These are phyloP conservation scores for Leccinum imitatum DNA, from an alignment of 768 basidiomycete genomes.

Conservation along the genomic window DNA sequence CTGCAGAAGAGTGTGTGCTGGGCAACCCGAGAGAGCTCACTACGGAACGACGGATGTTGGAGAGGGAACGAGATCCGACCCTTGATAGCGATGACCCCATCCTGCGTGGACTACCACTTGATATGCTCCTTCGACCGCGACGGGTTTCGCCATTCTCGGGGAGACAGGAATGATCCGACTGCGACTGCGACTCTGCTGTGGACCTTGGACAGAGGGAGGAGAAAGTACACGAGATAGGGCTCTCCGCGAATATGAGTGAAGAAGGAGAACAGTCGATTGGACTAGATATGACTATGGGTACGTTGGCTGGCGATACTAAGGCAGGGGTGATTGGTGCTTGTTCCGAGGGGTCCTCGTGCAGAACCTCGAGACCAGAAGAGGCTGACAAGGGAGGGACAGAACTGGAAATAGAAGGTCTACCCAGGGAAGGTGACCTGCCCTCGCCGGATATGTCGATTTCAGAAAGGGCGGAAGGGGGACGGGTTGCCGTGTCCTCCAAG, in stretches of 20 bases:
- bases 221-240: slow-evolving; percentile 26
- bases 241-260: slow-evolving; percentile 18
- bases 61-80: slow-evolving; percentile 39
- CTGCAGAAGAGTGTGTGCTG: slow-evolving; percentile 23
- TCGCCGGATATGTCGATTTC: slow-evolving; percentile 14
- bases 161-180: slow-evolving; percentile 7
- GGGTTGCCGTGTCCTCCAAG: not conserved
- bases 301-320: not conserved
- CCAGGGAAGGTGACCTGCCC: not conserved
- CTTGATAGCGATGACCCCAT: slow-evolving; percentile 19
- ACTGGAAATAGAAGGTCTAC: slow-evolving; percentile 26
- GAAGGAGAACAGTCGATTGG: slow-evolving; percentile 4
- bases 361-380: slow-evolving; percentile 28
- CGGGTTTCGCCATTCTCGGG: slow-evolving; percentile 17
- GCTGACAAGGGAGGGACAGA: slow-evolving; percentile 25
- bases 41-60: slow-evolving; percentile 47
- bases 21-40: slow-evolving; percentile 31
- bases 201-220: slow-evolving; percentile 22
- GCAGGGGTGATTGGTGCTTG: slow-evolving; percentile 18
- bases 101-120: slow-evolving; percentile 15
- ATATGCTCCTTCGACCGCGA: slow-evolving; percentile 23
- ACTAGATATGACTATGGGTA: slow-evolving; percentile 24
- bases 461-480: slow-evolving; percentile 1
- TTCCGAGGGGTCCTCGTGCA: slow-evolving; percentile 31
- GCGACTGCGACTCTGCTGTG: slow-evolving; percentile 14